Percentiles rank a stretch among this genome's conserved stretches.
phyloP scores from a whole-genome alignment of 768 basidiomycete genomes.

The Calocybe indica region DNA sequence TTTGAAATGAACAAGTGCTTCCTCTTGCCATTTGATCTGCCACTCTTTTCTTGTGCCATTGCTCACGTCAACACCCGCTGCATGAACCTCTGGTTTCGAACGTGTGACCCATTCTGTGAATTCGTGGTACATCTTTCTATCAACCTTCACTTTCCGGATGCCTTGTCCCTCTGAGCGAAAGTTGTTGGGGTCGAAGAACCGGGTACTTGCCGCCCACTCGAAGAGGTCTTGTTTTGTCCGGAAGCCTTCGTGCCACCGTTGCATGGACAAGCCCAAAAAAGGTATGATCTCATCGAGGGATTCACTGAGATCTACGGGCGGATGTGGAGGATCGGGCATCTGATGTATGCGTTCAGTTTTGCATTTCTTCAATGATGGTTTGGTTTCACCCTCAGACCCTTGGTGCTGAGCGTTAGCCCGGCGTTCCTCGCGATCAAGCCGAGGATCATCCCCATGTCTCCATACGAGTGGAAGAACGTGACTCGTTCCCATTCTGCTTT shows the following conservation, averaged over 20 bases:
- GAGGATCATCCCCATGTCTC: constrained; percentile 69
- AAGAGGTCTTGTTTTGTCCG: constrained; percentile 46
- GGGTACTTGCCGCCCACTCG: constrained; percentile 48
- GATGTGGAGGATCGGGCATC: constrained; percentile 34
- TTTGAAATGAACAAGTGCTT: constrained; percentile 46
- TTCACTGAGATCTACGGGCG: constrained; percentile 42
- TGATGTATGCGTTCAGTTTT: constrained; percentile 9
- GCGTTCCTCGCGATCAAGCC: constrained; percentile 46
- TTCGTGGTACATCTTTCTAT: constrained; percentile 52
- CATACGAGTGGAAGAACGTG: constrained; percentile 56
- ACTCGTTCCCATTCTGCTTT: constrained; percentile 44
- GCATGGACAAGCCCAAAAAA: constrained; percentile 55
- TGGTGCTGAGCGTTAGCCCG: constrained; percentile 43
- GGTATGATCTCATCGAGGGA: constrained; percentile 43
- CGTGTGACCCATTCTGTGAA: constrained; percentile 45
- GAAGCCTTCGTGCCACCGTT: constrained; percentile 49
- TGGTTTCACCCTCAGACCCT: constrained; percentile 47
- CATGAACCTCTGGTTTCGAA: background rate
- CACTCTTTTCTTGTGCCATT: constrained; percentile 7
- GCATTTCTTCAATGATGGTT: too few species aligned
- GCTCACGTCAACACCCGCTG: constrained; percentile 9
- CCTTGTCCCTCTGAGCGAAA: constrained; percentile 30
- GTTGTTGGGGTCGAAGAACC: constrained; percentile 41
- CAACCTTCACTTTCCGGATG: constrained; percentile 35
- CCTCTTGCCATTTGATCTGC: constrained; percentile 21